Base-by-base conservation (phyloP, 2,329 filamentous ascomycete genomes). In the Neonectria hederae region DNA sequence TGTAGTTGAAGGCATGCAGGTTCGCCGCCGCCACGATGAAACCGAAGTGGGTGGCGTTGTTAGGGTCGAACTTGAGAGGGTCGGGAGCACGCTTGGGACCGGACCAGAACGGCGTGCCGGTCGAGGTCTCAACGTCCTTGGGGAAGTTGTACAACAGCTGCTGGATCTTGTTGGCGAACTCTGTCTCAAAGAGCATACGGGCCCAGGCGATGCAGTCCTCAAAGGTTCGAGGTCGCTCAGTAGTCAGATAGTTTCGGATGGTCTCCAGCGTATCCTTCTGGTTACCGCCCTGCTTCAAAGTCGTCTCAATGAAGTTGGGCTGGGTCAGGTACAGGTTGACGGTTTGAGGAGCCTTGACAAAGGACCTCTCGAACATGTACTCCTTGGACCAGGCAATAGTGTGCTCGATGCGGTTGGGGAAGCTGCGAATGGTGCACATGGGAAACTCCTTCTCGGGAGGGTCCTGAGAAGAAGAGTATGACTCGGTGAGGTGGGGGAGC, bases 331-430 rank as follows among this genome's bases (percentile, higher is more conserved):
- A 97, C 63, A 97, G 85, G 78, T 99, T 99, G 76, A 96, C 95
- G 38, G 94, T 92, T 80, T 98, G 94, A 0, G 96, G 92, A 32
- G 94, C 94, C 72, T 95, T 96, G 72, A 97, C 94, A 74, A 98
- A 99, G 71, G 91, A 93, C 28, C 90, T 91, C 82, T 98, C 94
- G 81, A 99, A 99, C 69, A 97, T 87, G 73, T 83, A 81, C 78
- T 98, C 96, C 74, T 97, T 93, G 42, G 94, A 91, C 96, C 96
- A 99, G 3, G 96, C 96, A 78, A 99, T 99, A 0, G 96, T 98
- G 80, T 99, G 96, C 82, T 99, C 94, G 74, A 99, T 99, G 75
- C 91, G 91, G 85, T 99, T 99, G 63, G 96, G 96, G 85, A 99
- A 99, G 80, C 94, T 97, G 76, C 93, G 89, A 66, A 99, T 86